Evolutionary conservation across 257 asterid species (phyloP).

Genomic region (Solanum virginianum): DNA sequence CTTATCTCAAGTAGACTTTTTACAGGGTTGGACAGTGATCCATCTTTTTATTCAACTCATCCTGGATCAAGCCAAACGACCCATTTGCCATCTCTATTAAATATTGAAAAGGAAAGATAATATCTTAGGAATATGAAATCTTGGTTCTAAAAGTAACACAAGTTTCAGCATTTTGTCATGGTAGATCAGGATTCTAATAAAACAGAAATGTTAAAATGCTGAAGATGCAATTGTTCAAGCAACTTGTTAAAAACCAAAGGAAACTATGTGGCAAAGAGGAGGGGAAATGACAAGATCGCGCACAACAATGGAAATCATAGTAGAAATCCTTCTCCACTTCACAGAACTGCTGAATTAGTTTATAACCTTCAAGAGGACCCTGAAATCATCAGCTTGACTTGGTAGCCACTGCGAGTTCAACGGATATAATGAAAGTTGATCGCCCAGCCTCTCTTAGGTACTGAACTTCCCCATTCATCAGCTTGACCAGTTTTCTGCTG

Average conservation of each 20-base stretch:
- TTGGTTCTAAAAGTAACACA: neutral
- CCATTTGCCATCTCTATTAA: neutral
- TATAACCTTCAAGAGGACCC: neutral
- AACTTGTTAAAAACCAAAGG: neutral
- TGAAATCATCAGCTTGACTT: conserved; percentile 6
- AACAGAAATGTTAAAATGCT: neutral
- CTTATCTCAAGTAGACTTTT: neutral
- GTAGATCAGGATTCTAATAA: neutral
- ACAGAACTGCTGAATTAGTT: neutral
- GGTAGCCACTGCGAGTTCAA: conserved; percentile 68
- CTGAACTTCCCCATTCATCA: conserved; percentile 95
- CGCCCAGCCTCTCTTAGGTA: conserved; percentile 72
- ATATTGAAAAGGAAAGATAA: neutral
- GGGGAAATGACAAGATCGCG: neutral
- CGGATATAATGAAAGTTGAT: conserved; percentile 72
- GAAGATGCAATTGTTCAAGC: neutral
- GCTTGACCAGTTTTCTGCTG: conserved; percentile 79
- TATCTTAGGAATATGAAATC: neutral
- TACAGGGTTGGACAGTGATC: neutral
- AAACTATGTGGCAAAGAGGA: neutral
- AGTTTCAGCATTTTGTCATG: neutral
- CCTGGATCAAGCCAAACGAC: neutral
- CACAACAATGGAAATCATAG: neutral
- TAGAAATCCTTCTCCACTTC: neutral
- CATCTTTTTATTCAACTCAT: neutral